Percentiles rank a stretch among this genome's conserved stretches.
phyloP scores from a whole-genome alignment of 2,329 filamentous ascomycete species.

The Chaetomium strumarium region DNA sequence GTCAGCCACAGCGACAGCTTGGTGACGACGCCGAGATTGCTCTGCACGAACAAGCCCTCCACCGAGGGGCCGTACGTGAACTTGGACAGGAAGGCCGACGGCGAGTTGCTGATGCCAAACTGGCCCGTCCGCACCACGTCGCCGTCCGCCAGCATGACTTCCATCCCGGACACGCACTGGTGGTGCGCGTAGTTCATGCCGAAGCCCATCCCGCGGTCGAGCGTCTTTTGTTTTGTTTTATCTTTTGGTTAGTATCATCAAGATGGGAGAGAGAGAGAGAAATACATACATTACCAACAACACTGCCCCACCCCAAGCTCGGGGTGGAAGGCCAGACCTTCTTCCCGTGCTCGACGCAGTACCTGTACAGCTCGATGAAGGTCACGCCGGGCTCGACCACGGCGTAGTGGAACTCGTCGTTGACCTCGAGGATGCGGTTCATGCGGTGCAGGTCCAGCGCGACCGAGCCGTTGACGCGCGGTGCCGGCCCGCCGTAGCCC shows the following conservation, averaged over 20 bases:
- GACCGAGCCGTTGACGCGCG: slow-evolving; percentile 39
- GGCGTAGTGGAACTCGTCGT: slow-evolving; percentile 38
- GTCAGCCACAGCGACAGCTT: slow-evolving; percentile 46
- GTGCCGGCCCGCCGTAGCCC: slow-evolving; percentile 45
- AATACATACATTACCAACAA: slow-evolving; percentile 39
- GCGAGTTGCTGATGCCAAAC: slow-evolving; percentile 33
- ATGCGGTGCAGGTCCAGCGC: slow-evolving; percentile 42
- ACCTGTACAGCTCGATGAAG: slow-evolving; percentile 39
- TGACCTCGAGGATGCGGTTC: slow-evolving; percentile 40
- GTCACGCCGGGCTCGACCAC: slow-evolving; percentile 43
- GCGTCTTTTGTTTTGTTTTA: no score
- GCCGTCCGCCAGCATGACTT: slow-evolving; percentile 28
- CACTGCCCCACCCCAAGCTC: slow-evolving; percentile 43
- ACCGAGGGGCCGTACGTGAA: slow-evolving; percentile 37
- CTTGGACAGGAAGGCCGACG: slow-evolving; percentile 34
- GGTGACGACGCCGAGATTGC: slow-evolving; percentile 48
- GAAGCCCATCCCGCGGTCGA: slow-evolving; percentile 38
- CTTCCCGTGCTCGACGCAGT: slow-evolving; percentile 35
- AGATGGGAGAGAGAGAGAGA: not conserved
- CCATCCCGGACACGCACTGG: slow-evolving; percentile 22
- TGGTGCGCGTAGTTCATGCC: slow-evolving; percentile 26
- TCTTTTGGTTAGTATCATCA: no score
- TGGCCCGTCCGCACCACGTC: slow-evolving; percentile 27
- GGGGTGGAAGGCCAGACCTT: slow-evolving; percentile 43
- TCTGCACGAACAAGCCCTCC: slow-evolving; percentile 47